phyloP scores from a whole-genome alignment of 805 yeast species.

The Cyberlindnera nakhonratchasimensis region DNA sequence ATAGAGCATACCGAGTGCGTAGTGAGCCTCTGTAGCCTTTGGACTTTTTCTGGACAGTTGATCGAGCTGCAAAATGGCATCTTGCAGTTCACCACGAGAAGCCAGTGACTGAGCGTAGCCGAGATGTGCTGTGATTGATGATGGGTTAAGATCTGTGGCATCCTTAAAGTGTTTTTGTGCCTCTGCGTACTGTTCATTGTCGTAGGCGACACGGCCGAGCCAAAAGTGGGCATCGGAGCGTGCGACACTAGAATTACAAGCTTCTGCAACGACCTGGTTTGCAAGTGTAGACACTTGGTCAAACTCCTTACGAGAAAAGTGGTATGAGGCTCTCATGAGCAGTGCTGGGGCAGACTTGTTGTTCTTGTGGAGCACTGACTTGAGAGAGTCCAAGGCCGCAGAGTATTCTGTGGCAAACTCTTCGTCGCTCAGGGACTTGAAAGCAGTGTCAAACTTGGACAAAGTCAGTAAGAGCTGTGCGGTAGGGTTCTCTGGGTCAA shows the following conservation, averaged over 20 bases:
- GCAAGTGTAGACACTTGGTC: constrained; percentile 56
- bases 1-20: constrained; percentile 72
- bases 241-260: constrained; percentile 38
- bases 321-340: constrained; percentile 64
- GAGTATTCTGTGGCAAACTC: constrained; percentile 61
- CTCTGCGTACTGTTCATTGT: constrained; percentile 53
- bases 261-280: constrained; percentile 41
- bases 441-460: constrained; percentile 62
- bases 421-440: constrained; percentile 51
- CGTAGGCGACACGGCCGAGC: constrained; percentile 78
- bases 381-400: constrained; percentile 48
- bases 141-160: constrained; percentile 62
- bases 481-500: constrained; percentile 50
- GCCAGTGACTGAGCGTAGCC: constrained; percentile 87
- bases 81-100: constrained; percentile 68
- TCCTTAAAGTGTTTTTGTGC: constrained; percentile 73
- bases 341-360: constrained; percentile 59
- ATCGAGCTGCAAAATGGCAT: constrained; percentile 84
- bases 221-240: constrained; percentile 71
- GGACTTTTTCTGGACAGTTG: constrained; percentile 61
- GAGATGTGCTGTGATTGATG: constrained; percentile 64
- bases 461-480: constrained; percentile 65
- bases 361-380: constrained; percentile 34
- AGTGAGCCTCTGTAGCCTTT: constrained; percentile 68
- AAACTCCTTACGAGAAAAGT: constrained; percentile 64